Percentiles rank a stretch among this genome's conserved stretches.
Evolutionary conservation across 2,329 filamentous ascomycete genomes (phyloP).

Genomic region (Aspergillus sp.): DNA sequence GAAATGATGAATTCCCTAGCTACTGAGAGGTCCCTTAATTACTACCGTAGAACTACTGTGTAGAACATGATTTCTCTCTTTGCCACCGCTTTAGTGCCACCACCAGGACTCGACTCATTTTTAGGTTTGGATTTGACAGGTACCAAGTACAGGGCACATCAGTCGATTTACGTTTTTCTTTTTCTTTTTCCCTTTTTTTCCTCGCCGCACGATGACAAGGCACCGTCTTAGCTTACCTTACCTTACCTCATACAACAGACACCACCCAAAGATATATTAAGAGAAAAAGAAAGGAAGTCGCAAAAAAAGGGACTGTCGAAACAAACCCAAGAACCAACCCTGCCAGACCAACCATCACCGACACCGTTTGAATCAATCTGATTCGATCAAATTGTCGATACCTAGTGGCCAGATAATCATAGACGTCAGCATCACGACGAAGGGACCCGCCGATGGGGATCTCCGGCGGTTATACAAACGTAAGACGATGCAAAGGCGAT

Average conservation of each 20-base stretch:
- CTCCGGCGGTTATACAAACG: not conserved
- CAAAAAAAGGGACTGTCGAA: not conserved
- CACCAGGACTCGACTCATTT: not conserved
- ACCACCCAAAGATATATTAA: too few relatives aligned
- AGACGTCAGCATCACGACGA: not conserved
- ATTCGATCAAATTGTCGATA: too few relatives aligned
- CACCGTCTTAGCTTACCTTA: not conserved
- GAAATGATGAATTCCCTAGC: too few relatives aligned
- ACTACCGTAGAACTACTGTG: not conserved
- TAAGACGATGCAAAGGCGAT: not conserved
- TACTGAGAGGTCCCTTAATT: too few relatives aligned
- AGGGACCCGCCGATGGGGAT: not conserved
- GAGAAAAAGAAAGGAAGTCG: not conserved
- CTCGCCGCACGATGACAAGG: not conserved
- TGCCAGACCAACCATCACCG: not conserved
- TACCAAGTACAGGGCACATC: not conserved
- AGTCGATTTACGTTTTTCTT: not conserved
- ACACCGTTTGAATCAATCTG: too few relatives aligned
- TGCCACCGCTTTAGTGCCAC: not conserved
- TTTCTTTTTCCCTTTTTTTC: not conserved
- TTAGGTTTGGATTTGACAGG: not conserved
- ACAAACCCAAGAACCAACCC: not conserved
- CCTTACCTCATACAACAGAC: not conserved
- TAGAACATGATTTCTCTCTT: not conserved
- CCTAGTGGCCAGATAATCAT: not conserved